A percentile compares a stretch with the other conserved stretches of the same genome.
Evolutionary conservation across 352 stramenopile genomes (phyloP).

Genomic region (Pythium aquatile): DNA sequence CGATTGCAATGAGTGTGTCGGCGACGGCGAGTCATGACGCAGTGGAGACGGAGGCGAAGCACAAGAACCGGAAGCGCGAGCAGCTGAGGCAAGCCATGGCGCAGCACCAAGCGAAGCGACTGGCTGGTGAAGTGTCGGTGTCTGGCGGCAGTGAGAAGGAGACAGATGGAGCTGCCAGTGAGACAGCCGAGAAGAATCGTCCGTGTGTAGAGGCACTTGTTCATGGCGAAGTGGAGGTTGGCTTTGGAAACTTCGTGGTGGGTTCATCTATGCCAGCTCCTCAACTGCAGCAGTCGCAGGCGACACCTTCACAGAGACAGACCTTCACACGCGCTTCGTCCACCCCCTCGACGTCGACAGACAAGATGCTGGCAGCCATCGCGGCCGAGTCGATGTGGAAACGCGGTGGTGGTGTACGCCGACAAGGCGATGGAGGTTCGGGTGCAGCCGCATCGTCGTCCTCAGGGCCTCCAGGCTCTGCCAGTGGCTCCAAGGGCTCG

Average conservation of each 20-base stretch:
- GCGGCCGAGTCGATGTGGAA: conserved; percentile 57
- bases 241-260: conserved; percentile 28
- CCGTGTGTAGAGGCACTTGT: not conserved
- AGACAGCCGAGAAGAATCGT: not conserved
- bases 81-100: conserved; percentile 31
- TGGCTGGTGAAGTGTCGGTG: not conserved
- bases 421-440: conserved; percentile 3
- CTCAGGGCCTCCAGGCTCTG: not conserved
- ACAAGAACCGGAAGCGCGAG: conserved; percentile 32
- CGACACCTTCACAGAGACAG: not conserved
- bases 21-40: not conserved
- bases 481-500: not conserved
- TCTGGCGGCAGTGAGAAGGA: not conserved
- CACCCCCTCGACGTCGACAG: not conserved
- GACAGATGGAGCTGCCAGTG: not conserved
- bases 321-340: not conserved
- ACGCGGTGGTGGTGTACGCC: conserved; percentile 29
- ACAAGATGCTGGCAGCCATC: conserved; percentile 3
- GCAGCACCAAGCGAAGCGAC: conserved; percentile 23
- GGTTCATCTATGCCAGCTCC: not conserved
- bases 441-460: not conserved
- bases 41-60: not conserved
- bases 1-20: not conserved
- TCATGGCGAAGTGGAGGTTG: conserved; percentile 3
- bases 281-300: not conserved